phyloP scores from a whole-genome alignment of 2,329 filamentous ascomycete genomes.

The Tolypocladium paradoxum region DNA sequence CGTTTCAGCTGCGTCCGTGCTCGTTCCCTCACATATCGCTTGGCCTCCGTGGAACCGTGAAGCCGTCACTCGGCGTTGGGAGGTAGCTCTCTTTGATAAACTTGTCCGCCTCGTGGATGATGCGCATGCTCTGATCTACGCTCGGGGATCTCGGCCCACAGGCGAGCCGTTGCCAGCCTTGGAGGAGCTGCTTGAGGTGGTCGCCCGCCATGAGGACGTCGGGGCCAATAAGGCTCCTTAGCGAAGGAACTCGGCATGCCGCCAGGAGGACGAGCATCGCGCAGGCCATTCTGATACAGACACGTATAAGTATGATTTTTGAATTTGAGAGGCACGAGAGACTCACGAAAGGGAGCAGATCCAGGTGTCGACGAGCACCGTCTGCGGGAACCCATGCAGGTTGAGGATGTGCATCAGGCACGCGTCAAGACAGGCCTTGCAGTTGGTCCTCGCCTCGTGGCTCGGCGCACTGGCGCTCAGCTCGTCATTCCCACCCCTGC shows the following conservation, averaged over 20 bases:
- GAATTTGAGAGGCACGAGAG: neutral
- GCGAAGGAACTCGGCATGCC: slow-evolving; percentile 26
- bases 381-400: slow-evolving; percentile 35
- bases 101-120: slow-evolving; percentile 32
- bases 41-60: neutral
- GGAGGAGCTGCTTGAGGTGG: slow-evolving; percentile 28
- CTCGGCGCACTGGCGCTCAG: slow-evolving; percentile 14
- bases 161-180: slow-evolving; percentile 29
- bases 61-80: slow-evolving; percentile 1
- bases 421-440: slow-evolving; percentile 34
- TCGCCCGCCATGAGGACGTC: slow-evolving; percentile 27
- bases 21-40: neutral
- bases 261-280: slow-evolving; percentile 38
- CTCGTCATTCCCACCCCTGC: slow-evolving; percentile 14
- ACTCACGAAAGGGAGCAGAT: slow-evolving; percentile 42
- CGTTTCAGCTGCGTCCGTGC: neutral
- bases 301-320: neutral
- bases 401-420: slow-evolving; percentile 38
- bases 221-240: slow-evolving; percentile 26
- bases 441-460: slow-evolving; percentile 27
- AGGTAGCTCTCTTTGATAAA: slow-evolving; percentile 27
- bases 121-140: slow-evolving; percentile 32
- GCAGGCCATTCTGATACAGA: slow-evolving; percentile 29
- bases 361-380: slow-evolving; percentile 42
- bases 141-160: slow-evolving; percentile 31